Evolutionary conservation across 1,139 yeast genomes (phyloP).

Genomic region (Geotrichum klebahnii): DNA sequence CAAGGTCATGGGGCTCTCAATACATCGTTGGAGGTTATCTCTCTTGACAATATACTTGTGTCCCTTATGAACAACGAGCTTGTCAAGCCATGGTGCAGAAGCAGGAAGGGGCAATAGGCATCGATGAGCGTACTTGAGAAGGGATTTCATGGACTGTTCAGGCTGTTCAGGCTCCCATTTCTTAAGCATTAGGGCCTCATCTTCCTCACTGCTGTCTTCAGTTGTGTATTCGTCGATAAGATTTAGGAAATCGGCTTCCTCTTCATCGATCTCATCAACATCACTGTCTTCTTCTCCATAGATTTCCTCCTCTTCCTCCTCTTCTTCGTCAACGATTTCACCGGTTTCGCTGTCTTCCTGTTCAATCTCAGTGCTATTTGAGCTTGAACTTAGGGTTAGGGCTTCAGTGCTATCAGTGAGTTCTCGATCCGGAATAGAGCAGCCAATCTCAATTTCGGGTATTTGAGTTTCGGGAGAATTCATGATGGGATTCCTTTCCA

Average conservation of each 20-base stretch:
- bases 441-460: no score
- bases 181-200: background rate
- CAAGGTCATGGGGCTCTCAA: background rate
- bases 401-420: no score
- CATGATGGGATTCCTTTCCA: no score
- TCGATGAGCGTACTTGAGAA: slow-evolving; percentile 35
- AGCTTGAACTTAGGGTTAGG: no score
- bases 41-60: slow-evolving; percentile 29
- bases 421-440: no score
- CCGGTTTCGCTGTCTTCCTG: slow-evolving; percentile 11
- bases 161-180: slow-evolving; percentile 35
- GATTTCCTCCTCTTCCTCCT: slow-evolving; percentile 9
- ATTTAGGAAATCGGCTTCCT: background rate
- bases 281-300: no score
- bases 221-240: background rate
- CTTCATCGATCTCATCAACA: no score
- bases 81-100: slow-evolving; percentile 36
- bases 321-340: slow-evolving; percentile 9
- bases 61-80: slow-evolving; percentile 31
- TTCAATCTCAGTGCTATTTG: background rate
- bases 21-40: slow-evolving; percentile 8
- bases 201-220: slow-evolving; percentile 3
- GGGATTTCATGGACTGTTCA: slow-evolving; percentile 21
- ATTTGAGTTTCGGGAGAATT: no score
- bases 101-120: slow-evolving; percentile 35